phyloP scores from a whole-genome alignment of 768 basidiomycete species.

The Collybia mongolica region DNA sequence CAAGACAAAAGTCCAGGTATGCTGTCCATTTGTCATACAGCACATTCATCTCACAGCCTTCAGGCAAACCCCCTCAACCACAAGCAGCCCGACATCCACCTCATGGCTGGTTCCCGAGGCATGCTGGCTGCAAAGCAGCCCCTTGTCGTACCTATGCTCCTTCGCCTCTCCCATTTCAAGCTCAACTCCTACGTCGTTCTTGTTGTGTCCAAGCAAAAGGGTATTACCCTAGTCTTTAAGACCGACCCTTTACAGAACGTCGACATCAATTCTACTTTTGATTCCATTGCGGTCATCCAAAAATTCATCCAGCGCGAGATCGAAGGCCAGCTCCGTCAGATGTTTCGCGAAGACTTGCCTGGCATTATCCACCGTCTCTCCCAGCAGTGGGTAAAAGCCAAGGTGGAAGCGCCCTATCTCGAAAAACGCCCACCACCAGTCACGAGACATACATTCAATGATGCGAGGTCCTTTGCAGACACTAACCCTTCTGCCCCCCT shows the following conservation, averaged over 20 bases:
- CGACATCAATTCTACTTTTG: slow-evolving; percentile 96
- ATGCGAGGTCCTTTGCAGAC: slow-evolving; percentile 44
- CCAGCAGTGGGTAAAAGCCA: slow-evolving; percentile 94
- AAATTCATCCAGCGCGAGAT: slow-evolving; percentile 98
- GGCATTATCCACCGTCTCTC: slow-evolving; percentile 95
- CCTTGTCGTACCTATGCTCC: slow-evolving; percentile 96
- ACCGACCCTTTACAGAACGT: slow-evolving; percentile 98
- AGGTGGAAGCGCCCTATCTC: slow-evolving; percentile 90
- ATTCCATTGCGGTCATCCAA: slow-evolving; percentile 96
- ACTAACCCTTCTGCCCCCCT: slow-evolving; percentile 12
- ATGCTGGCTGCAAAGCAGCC: slow-evolving; percentile 95
- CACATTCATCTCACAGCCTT: no score
- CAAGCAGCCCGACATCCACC: slow-evolving; percentile 86
- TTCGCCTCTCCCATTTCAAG: slow-evolving; percentile 93
- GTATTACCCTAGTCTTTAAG: slow-evolving; percentile 99
- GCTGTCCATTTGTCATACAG: slow-evolving; percentile 9
- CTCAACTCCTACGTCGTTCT: slow-evolving; percentile 96
- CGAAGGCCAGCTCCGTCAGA: slow-evolving; percentile 93
- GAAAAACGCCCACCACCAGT: slow-evolving; percentile 43
- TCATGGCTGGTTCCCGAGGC: slow-evolving; percentile 78
- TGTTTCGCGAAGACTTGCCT: slow-evolving; percentile 97
- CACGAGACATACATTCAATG: slow-evolving; percentile 27
- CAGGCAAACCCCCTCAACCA: slow-evolving; percentile 95
- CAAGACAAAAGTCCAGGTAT: slow-evolving; percentile 91
- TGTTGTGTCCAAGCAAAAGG: slow-evolving; percentile 96